These are phyloP conservation scores for Metschnikowia lachancei DNA, from an alignment of 805 yeast genomes.

Conservation along the genomic window DNA sequence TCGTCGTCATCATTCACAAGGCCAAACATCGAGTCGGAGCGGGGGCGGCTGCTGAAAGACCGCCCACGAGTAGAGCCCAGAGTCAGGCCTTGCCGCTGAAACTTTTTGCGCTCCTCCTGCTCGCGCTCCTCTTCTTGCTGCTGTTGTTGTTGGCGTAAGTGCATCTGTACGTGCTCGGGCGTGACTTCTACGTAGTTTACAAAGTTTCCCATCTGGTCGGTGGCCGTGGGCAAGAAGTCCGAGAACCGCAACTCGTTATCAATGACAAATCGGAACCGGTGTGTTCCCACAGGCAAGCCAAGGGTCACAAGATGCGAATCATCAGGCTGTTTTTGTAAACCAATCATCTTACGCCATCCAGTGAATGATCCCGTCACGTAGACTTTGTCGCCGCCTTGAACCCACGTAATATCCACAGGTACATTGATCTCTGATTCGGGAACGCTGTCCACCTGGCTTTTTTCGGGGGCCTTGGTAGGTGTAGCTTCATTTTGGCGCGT, in stretches of 20 bases:
- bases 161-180: conserved; percentile 36
- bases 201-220: conserved; percentile 94
- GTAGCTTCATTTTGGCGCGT: too few species aligned
- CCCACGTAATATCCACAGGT: conserved; percentile 81
- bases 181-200: conserved; percentile 85
- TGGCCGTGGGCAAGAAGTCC: conserved; percentile 90
- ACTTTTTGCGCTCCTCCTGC: conserved; percentile 11
- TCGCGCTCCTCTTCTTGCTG: conserved; percentile 20
- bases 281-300: conserved; percentile 86
- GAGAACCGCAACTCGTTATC: conserved; percentile 90
- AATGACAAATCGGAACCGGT: conserved; percentile 87
- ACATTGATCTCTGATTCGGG: conserved; percentile 34
- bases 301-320: conserved; percentile 63
- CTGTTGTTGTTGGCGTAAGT: conserved; percentile 28
- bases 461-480: conserved; percentile 7
- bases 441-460: conserved; percentile 6
- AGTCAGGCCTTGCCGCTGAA: conserved; percentile 14
- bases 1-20: conserved; percentile 69
- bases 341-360: conserved; percentile 98
- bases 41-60: conserved; percentile 32
- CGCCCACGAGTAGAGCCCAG: conserved; percentile 20
- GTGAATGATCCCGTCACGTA: conserved; percentile 97
- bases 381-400: conserved; percentile 93
- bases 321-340: conserved; percentile 57
- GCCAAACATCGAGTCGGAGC: conserved; percentile 61